phyloP scores from a whole-genome alignment of 306 rosid genomes.

The Luffa acutangula region DNA sequence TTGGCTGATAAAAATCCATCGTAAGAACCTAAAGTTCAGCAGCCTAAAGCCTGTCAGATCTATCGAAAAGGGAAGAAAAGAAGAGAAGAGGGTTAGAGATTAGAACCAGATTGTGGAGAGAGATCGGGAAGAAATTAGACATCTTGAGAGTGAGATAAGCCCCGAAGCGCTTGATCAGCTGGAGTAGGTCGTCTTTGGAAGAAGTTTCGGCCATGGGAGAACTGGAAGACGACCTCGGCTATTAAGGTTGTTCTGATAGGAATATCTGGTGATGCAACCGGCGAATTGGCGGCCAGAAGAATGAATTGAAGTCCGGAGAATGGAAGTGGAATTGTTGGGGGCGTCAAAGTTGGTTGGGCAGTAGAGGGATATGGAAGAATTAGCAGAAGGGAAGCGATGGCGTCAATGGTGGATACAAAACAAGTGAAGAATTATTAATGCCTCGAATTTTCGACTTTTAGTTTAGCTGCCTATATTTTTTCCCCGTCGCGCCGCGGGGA shows the following conservation, averaged over 20 bases:
- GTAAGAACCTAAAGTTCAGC: neutral
- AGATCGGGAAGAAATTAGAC: conserved; percentile 53
- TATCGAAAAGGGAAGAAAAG: neutral
- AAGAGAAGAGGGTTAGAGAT: neutral
- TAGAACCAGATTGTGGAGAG: conserved; percentile 49
- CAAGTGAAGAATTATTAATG: neutral
- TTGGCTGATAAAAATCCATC: neutral
- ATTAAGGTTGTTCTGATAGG: neutral
- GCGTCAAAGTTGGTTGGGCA: neutral
- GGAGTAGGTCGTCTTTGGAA: conserved; percentile 61
- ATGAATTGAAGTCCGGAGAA: neutral
- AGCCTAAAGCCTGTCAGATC: conserved; percentile 2
- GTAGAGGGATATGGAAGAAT: neutral
- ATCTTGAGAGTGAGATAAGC: conserved; percentile 69
- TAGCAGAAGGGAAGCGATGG: neutral
- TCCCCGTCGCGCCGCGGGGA: neutral
- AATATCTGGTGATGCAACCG: neutral
- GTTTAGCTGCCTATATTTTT: neutral
- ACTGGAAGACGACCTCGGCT: conserved; percentile 4
- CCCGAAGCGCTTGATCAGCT: conserved; percentile 68
- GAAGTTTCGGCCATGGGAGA: conserved; percentile 45
- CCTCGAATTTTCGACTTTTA: neutral
- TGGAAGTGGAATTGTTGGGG: neutral
- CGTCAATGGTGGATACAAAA: neutral
- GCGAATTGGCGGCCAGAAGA: neutral